Base-by-base conservation (phyloP, 2,329 filamentous ascomycete species). In the Chaetomiaceae sp. region DNA sequence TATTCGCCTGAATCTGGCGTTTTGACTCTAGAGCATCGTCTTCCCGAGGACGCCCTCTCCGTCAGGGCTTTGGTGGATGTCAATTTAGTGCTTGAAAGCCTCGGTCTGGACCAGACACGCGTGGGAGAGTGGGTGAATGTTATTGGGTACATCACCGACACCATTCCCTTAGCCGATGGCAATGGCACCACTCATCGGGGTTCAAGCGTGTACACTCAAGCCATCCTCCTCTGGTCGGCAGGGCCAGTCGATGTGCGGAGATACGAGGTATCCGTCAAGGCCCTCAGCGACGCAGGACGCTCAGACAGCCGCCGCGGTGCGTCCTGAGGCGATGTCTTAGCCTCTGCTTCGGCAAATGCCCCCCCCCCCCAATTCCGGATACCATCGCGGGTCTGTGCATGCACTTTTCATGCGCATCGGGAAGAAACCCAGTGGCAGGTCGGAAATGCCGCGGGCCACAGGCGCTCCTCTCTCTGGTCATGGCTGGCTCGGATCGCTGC, bases 61-160 rank as follows among this genome's bases (percentile, higher is more conserved):
- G 66, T 75, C 33, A 66, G 65, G 39, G 83, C 79, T 1, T 61
- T 71, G 30, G 86, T 95, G 29, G 79, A 93, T 58, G 74, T 94
- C 49, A 75, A 78, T 42, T 77, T 90, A 53, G 65, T 94, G 3
- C 73, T 95, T 5, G 75, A 82, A 57, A 74, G 69, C 9, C 67
- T 93, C 48, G 78, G 76, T 17, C 66, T 74, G 18, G 75, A 82
- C 46, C 73, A 86, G 41, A 75, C 85, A 42, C 74, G 81, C 41
- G 68, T 85, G 20, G 91, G 91, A n/a, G 76, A 84, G 49, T 96
- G 90, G 89, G 66, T 96, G 40, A 95, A 96, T 62, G 75, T 96
- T 3, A 78, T 96, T 54, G 91, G 90, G 6, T 94, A 94, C 62
- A 71, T 90, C 44, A 74, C 52, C 48, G 43, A 50, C 24, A 50